Evolutionary conservation across 176 grass and related monocot genomes (phyloP).

Genomic region (Avena eriantha): DNA sequence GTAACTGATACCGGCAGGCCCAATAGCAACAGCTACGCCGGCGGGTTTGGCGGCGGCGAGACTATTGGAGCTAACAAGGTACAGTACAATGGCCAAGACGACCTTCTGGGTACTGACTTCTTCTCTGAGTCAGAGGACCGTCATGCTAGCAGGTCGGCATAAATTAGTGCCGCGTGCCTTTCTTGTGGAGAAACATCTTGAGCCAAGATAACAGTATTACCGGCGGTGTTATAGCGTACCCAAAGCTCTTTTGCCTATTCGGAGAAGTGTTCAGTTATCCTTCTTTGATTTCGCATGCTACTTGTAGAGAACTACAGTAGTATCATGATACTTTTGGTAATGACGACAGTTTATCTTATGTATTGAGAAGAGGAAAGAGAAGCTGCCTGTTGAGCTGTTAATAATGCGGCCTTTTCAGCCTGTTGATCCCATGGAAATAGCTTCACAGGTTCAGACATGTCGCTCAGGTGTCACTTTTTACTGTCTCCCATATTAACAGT

Average conservation of each 20-base stretch:
- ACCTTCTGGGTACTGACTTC: slow-evolving; percentile 48
- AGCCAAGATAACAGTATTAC: neutral
- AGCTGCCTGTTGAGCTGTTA: too few species aligned
- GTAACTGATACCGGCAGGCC: neutral
- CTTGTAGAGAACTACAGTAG: too few species aligned
- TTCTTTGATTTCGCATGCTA: neutral
- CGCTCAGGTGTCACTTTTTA: too few species aligned
- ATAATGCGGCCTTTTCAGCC: too few species aligned
- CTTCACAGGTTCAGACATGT: too few species aligned
- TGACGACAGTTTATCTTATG: too few species aligned
- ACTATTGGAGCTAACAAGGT: slow-evolving; percentile 21
- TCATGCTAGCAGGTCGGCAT: slow-evolving; percentile 50
- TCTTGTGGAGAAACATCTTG: neutral
- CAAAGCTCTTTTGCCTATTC: neutral
- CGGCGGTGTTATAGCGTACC: neutral
- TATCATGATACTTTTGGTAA: too few species aligned
- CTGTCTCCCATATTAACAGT: too few species aligned
- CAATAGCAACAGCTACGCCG: neutral
- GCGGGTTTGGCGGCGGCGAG: neutral
- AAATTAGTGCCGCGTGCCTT: neutral
- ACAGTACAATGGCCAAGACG: slow-evolving; percentile 55
- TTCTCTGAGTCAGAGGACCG: slow-evolving; percentile 51
- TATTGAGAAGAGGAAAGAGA: too few species aligned
- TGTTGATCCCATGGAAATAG: too few species aligned
- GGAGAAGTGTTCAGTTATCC: neutral